Base-by-base conservation (phyloP, 306 rosid species). In the Potentilla sterilis region DNA sequence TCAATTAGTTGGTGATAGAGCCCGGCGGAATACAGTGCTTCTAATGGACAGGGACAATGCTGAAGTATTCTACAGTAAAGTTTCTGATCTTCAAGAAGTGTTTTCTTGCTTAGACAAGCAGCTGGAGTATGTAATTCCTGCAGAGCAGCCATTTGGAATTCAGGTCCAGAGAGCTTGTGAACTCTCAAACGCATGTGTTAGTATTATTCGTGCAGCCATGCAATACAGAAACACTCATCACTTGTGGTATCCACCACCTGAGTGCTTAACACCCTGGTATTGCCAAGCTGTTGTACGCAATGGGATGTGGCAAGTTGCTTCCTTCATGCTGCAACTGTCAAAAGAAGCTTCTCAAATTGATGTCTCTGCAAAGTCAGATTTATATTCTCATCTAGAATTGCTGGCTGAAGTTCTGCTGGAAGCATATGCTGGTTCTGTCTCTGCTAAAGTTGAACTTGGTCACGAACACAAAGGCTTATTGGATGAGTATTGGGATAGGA, bases 31-130 rank as follows among this genome's bases (percentile, higher is more conserved):
- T 85, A 92, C 96, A 74, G 96, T 95, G 78, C 93, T 95, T 83
- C 83, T 95, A 77, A 95, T 92, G 98, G 98, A 95, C 78, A 92
- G 98, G 81, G 98, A 95, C 84, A 95, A 95, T 54, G 91, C 98
- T 28, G 98, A 95, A 85, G 98, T 90, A 48, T 90, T 95, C 84
- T 95, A 92, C 84, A 95, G 98, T 65, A 95, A 95, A 82, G 95
- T 95, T 85, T 95, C 98, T 66, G 93, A 90, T 72, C 96, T 94
- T 78, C 96, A 92, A 77, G 87, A 88, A 84, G 86, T 92, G 75
- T 92, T 92, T 85, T 76, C 85, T 80, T 92, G 97, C 82, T 84
- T 92, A 79, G 91, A 95, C 81, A 88, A 84, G 77, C 96, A 95
- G 83, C 81, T 90, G 46, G 96, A 92, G 28, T 92, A 80, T 88